These are phyloP conservation scores for Podila epicladia DNA, from an alignment of 192 early-diverging fungal species.

Conservation along the genomic window DNA sequence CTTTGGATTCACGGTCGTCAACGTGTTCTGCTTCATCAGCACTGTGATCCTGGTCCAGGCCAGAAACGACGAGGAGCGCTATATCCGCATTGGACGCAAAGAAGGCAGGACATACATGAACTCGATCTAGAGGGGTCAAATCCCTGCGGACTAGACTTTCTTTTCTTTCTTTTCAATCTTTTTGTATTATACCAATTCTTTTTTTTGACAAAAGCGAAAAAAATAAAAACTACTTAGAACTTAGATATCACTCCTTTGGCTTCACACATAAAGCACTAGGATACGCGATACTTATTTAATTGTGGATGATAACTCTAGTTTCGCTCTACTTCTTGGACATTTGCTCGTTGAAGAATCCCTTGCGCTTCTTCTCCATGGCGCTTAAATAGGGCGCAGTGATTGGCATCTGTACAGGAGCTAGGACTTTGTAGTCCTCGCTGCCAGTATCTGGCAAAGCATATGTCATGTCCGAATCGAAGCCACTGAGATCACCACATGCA, in stretches of 20 bases:
- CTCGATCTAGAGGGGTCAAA: constrained; percentile 13
- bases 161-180: not conserved
- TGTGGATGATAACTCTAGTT: too few species aligned
- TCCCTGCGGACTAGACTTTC: not conserved
- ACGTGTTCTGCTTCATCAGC: constrained; percentile 47
- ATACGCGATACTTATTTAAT: too few species aligned
- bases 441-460: constrained; percentile 71
- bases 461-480: constrained; percentile 90
- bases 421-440: constrained; percentile 37
- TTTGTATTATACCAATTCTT: not conserved
- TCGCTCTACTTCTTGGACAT: constrained; percentile 39
- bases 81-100: constrained; percentile 47
- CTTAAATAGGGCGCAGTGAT: constrained; percentile 91
- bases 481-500: constrained; percentile 90
- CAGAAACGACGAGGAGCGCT: constrained; percentile 57
- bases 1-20: constrained; percentile 52
- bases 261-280: too few species aligned
- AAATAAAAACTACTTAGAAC: not conserved
- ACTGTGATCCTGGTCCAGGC: constrained; percentile 51
- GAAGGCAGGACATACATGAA: constrained; percentile 43
- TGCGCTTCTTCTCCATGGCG: constrained; percentile 78
- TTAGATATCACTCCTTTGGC: too few species aligned
- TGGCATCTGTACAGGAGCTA: constrained; percentile 85
- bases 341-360: constrained; percentile 76
- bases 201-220: not conserved